Percentiles rank a stretch among this genome's conserved stretches.
Evolutionary conservation across 495 filamentous ascomycete species (phyloP).

Genomic region (Cercophora scortea): DNA sequence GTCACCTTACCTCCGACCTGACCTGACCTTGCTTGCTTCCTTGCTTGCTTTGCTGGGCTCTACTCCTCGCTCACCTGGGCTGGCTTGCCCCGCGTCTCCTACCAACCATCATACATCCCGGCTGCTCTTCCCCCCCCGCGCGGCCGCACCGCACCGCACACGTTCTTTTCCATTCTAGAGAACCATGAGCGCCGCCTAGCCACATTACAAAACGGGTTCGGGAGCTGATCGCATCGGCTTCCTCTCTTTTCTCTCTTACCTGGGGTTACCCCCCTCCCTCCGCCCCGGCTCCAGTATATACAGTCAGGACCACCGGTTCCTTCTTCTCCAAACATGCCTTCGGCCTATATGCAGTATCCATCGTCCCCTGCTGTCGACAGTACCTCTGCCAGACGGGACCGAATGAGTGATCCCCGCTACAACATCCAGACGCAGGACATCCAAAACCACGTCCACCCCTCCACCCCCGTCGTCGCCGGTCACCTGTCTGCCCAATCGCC

Average conservation of each 20-base stretch:
- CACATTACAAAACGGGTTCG: not conserved
- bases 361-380: constrained; percentile 17
- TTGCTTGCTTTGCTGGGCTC: too few relatives aligned
- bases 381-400: constrained; percentile 13
- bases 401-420: constrained; percentile 17
- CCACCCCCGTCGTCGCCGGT: constrained; percentile 16
- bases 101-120: not conserved
- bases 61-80: too few relatives aligned
- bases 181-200: constrained; percentile 19
- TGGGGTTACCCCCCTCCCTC: not conserved
- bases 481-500: constrained; percentile 34
- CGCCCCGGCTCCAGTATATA: constrained; percentile 12
- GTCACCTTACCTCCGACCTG: not conserved
- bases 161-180: not conserved
- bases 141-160: constrained; percentile 10
- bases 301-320: constrained; percentile 5
- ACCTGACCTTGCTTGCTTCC: not conserved
- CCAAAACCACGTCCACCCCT: constrained; percentile 10
- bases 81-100: not conserved
- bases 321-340: constrained; percentile 23
- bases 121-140: constrained; percentile 2
- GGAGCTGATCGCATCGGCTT: constrained; percentile 8
- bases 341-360: constrained; percentile 19
- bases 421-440: constrained; percentile 12
- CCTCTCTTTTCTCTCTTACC: not conserved